Evolutionary conservation across 2,329 filamentous ascomycete species (phyloP), one percentile per base, ranked within the genome.

Genomic region (Colletotrichum sojae): DNA sequence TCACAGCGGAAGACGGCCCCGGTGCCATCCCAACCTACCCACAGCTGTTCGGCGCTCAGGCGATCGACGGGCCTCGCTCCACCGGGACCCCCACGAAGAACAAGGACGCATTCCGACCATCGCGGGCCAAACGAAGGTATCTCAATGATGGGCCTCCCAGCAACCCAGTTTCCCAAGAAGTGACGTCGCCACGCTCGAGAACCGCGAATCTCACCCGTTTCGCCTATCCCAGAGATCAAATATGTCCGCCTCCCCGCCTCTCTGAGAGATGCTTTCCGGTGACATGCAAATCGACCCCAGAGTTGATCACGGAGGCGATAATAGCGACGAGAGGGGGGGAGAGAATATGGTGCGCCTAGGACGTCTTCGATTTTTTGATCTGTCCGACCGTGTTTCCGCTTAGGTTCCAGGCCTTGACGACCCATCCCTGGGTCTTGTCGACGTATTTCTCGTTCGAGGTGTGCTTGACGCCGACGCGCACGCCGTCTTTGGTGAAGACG

Each of bases 401-500:
- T 65, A 90, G 75, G 74, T 91, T 90, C 89, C 89, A 91, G 1
- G 89, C 89, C 80, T 90, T 91, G 66, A 91, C 89, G 61, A 91
- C 80, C 80, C 86, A 89, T 72, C 85, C 89, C 82, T 95, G 92
- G 18, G 92, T 94, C 75, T 84, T 85, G 74, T 94, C 92, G 75
- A 93, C 88, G 77, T 94, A 93, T 55, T 87, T 88, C 81, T 94
- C 92, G 62, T 88, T 86, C 72, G 86, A 85, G 57, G 92, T 80
- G 70, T 93, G 85, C 80, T 91, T 92, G 70, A 95, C 87, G 56
- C 90, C 90, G 52, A 95, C 91, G 69, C 88, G 88, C 70, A 93
- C 81, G 63, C 92, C 92, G 65, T 94, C 92, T 78, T 92, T 93
- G 46, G 90, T 91, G 79, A 94, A 92, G 48, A 89, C 84, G 65